Percentiles rank a stretch among this genome's conserved stretches.
These are phyloP conservation scores for Pascua guehoae DNA, from an alignment of 1,284 basidiomycete species.

Conservation along the genomic window DNA sequence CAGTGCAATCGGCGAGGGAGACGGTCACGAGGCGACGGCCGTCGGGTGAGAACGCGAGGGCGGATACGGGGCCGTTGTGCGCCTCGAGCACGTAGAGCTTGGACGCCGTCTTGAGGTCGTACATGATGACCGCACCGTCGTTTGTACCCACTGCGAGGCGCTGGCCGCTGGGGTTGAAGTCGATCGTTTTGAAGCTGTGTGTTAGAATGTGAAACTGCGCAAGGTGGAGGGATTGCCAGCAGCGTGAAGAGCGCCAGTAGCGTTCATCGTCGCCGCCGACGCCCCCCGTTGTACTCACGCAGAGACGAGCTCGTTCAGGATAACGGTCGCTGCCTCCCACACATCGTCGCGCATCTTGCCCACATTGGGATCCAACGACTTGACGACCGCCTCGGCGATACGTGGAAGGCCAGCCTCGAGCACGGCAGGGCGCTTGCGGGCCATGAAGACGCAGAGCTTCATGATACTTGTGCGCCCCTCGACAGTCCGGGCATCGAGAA, in stretches of 20 bases:
- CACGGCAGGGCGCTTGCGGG: conserved; percentile 85
- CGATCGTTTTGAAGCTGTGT: conserved; percentile 79
- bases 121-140: conserved; percentile 90
- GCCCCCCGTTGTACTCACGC: too few species aligned
- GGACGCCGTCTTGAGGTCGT: conserved; percentile 93
- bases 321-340: conserved; percentile 85
- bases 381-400: conserved; percentile 91
- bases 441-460: conserved; percentile 90
- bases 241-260: neutral
- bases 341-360: conserved; percentile 80
- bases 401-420: conserved; percentile 81
- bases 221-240: neutral
- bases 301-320: conserved; percentile 81
- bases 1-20: conserved; percentile 74
- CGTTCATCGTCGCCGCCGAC: too few species aligned
- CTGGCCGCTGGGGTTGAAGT: conserved; percentile 82
- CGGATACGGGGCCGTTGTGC: conserved; percentile 72
- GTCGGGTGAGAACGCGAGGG: conserved; percentile 86
- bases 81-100: conserved; percentile 91
- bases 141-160: conserved; percentile 88
- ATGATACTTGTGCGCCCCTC: conserved; percentile 83
- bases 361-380: conserved; percentile 88
- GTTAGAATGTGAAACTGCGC: neutral
- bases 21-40: conserved; percentile 83
- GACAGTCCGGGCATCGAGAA: conserved; percentile 71